phyloP scores from a whole-genome alignment of 352 stramenopile genomes.

The Globisporangium apiculatum region DNA sequence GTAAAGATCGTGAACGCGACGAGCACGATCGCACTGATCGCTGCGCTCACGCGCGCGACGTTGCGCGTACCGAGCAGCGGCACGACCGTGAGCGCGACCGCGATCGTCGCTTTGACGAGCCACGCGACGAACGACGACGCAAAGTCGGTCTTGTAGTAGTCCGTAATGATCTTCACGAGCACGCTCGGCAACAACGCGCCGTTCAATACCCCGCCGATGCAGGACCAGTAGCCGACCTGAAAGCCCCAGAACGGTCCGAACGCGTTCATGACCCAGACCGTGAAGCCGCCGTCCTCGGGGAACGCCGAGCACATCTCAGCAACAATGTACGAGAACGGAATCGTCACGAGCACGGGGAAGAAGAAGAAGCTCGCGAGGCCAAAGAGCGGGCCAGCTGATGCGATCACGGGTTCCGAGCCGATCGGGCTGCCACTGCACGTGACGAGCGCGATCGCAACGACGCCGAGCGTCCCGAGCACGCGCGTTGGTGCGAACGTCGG shows the following conservation, averaged over 20 bases:
- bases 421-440: conserved; percentile 36
- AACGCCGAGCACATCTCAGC: conserved; percentile 66
- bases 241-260: conserved; percentile 79
- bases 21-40: conserved; percentile 25
- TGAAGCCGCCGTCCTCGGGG: conserved; percentile 68
- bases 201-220: conserved; percentile 56
- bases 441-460: conserved; percentile 49
- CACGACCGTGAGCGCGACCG: conserved; percentile 24
- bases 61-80: conserved; percentile 29
- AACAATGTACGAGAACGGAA: conserved; percentile 52
- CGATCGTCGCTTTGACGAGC: conserved; percentile 32
- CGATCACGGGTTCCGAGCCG: conserved; percentile 51
- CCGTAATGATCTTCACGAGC: conserved; percentile 21
- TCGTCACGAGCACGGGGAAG: conserved; percentile 55
- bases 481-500: conserved; percentile 9
- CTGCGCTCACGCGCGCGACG: conserved; percentile 23
- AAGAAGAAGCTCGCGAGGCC: conserved; percentile 42
- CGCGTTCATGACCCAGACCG: conserved; percentile 56
- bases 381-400: conserved; percentile 45
- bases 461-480: conserved; percentile 22
- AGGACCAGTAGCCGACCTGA: conserved; percentile 80
- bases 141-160: conserved; percentile 27
- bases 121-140: conserved; percentile 15
- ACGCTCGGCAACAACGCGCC: conserved; percentile 63
- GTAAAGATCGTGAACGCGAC: conserved; percentile 37